A percentile compares a stretch with the other conserved stretches of the same genome.
Conservation (phyloP, 1,284 basidiomycete genomes). For the Meripilus lineatus region DNA sequence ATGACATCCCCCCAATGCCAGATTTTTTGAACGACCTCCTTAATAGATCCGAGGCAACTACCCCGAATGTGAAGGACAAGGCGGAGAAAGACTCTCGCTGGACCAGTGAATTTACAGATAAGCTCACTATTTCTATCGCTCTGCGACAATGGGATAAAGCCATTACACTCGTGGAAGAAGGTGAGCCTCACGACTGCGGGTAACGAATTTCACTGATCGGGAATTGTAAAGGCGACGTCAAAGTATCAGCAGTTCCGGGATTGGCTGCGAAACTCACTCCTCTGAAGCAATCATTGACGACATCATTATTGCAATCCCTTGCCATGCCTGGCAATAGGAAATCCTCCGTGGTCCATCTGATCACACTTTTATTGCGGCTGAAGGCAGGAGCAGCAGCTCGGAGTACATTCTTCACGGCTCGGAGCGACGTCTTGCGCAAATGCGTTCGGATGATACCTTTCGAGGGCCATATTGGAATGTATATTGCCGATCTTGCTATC, state of each 20-base stretch:
- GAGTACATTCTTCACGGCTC: constrained; percentile 78
- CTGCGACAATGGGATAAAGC: constrained; percentile 87
- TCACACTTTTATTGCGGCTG: constrained; percentile 70
- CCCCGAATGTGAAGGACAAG: constrained; percentile 62
- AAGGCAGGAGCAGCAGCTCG: constrained; percentile 78
- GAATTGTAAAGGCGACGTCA: constrained; percentile 50
- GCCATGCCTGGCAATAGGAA: constrained; percentile 77
- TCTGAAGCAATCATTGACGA: constrained; percentile 67
- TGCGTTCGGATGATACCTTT: constrained; percentile 85
- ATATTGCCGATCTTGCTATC: constrained; percentile 76
- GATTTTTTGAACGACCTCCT: constrained; percentile 70
- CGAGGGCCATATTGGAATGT: constrained; percentile 84
- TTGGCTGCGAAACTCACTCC: constrained; percentile 61
- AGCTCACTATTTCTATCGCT: constrained; percentile 89
- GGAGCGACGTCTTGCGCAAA: constrained; percentile 71
- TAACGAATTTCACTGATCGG: background rate
- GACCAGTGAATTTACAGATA: constrained; percentile 88
- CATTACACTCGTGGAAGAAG: constrained; percentile 79
- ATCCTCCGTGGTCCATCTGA: constrained; percentile 65
- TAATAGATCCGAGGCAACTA: constrained; percentile 47
- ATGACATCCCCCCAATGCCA: constrained; percentile 43
- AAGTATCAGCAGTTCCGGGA: constrained; percentile 32
- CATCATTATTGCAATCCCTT: constrained; percentile 72
- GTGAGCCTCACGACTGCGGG: constrained; percentile 30
- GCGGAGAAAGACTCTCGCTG: constrained; percentile 76